Base-by-base conservation (phyloP, 2,329 filamentous ascomycete species). In the Colletotrichum navitas region DNA sequence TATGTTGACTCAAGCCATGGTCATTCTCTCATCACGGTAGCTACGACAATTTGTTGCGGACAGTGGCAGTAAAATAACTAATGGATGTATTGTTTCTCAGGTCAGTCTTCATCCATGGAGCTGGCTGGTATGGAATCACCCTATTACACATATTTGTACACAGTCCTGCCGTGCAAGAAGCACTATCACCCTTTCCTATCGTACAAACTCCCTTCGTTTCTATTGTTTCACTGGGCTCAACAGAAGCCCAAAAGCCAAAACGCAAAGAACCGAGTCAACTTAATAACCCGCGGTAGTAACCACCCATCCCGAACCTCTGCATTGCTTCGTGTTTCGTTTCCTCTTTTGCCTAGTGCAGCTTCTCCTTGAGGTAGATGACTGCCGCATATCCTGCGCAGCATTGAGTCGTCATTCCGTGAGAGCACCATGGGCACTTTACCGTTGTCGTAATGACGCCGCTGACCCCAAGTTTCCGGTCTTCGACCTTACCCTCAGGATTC, bases 311-410 rank as follows among this genome's bases (percentile, higher is more conserved):
- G 26, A 43, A 24, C 21, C 54, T 24, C 18, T 55, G 32, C 49
- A 54, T 55, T 55, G n/a, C 5, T 52, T 49, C n/a, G 26, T 39
- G 11, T 49, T 47, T 6, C 5, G 14, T 58, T 62, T 11, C 14
- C 24, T 41, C 14, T 56, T 32, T n/a, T 10, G n/a, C 36, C 77
- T 54, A 85, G 76, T 91, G 89, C 62, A 91, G 78, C 72, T 88
- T 87, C 79, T 93, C 90, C 76, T 88, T 88, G 75, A 93, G 81
- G 73, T 91, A 88, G 5, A 94, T 87, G 55, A 91, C 85, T 1
- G 91, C 89, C 14, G 89, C 88, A 81, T 91, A 91, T 10, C 91
- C 91, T 14, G 90, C 86, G 78, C 92, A 94, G 80, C 92, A 94
- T 69, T 81, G 83, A 18, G 87, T 91, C 74, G 85, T 90, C 91